phyloP scores from a whole-genome alignment of 768 basidiomycete species.

The Boletus rubropictus region DNA sequence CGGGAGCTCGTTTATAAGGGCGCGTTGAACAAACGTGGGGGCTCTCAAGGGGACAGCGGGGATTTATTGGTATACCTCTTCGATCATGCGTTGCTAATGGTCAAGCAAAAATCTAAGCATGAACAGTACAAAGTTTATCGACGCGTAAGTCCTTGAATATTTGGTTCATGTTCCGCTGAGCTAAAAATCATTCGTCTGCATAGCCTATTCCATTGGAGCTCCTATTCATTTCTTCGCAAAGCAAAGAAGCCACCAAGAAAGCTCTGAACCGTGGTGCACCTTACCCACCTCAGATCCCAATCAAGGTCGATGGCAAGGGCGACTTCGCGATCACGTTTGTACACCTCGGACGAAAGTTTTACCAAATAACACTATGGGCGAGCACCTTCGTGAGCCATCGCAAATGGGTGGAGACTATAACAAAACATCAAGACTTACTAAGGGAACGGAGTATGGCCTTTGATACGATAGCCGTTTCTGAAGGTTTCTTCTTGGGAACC shows the following conservation, averaged over 20 bases:
- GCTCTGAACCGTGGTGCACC: slow-evolving; percentile 36
- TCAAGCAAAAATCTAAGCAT: slow-evolving; percentile 88
- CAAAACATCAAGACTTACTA: slow-evolving; percentile 82
- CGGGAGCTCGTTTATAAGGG: slow-evolving; percentile 92
- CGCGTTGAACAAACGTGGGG: slow-evolving; percentile 76
- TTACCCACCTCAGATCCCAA: slow-evolving; percentile 43
- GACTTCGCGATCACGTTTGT: slow-evolving; percentile 91
- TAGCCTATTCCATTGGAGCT: slow-evolving; percentile 97
- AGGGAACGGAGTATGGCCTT: slow-evolving; percentile 82
- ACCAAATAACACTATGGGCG: slow-evolving; percentile 89
- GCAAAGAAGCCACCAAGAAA: slow-evolving; percentile 40
- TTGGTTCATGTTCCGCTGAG: slow-evolving; percentile 8
- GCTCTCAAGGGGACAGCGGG: slow-evolving; percentile 67
- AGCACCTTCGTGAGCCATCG: slow-evolving; percentile 76
- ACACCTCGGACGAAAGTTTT: slow-evolving; percentile 89
- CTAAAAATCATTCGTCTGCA: not conserved
- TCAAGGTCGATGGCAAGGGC: slow-evolving; percentile 63
- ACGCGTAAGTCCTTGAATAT: slow-evolving; percentile 50
- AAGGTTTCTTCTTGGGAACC: slow-evolving; percentile 79
- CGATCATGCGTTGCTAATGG: slow-evolving; percentile 94
- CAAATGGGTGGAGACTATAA: slow-evolving; percentile 92
- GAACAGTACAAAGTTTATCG: slow-evolving; percentile 93
- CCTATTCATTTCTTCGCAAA: slow-evolving; percentile 68
- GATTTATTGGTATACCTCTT: slow-evolving; percentile 93
- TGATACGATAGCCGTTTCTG: slow-evolving; percentile 77